A percentile compares a stretch with the other conserved stretches of the same genome.
phyloP scores from a whole-genome alignment of 352 stramenopile genomes.

The Globisporangium polare region DNA sequence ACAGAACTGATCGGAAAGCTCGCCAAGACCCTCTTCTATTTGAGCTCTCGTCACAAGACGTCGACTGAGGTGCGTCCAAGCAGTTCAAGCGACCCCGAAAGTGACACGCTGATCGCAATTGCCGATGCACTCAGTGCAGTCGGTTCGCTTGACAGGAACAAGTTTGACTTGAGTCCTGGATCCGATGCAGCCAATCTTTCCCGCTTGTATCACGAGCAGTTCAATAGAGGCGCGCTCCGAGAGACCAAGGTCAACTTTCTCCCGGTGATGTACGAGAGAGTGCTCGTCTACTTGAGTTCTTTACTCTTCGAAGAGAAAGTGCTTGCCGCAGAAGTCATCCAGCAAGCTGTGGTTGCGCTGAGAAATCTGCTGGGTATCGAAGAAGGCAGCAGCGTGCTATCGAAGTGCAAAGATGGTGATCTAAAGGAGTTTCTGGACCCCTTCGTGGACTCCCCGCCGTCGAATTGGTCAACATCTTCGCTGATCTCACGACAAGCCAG shows the following conservation, averaged over 20 bases:
- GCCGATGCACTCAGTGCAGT: constrained; percentile 65
- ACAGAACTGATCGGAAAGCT: constrained; percentile 32
- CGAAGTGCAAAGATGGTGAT: constrained; percentile 53
- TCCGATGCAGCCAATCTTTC: constrained; percentile 42
- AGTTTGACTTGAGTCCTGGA: constrained; percentile 61
- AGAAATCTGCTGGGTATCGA: constrained; percentile 45
- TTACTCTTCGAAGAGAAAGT: constrained; percentile 52
- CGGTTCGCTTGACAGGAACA: constrained; percentile 48
- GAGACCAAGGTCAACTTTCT: constrained; percentile 49
- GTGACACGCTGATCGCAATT: constrained; percentile 24
- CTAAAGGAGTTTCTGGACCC: constrained; percentile 54
- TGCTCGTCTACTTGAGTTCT: constrained; percentile 60
- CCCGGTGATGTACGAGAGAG: constrained; percentile 51
- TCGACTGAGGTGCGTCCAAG: neutral
- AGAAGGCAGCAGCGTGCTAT: constrained; percentile 28
- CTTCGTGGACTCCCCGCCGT: constrained; percentile 43
- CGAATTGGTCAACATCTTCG: constrained; percentile 48
- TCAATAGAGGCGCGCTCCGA: constrained; percentile 48
- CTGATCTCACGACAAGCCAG: neutral
- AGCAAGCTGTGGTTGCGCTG: constrained; percentile 40
- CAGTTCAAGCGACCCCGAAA: constrained; percentile 1
- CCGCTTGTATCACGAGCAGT: constrained; percentile 49
- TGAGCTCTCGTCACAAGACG: constrained; percentile 25
- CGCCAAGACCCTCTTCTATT: constrained; percentile 46
- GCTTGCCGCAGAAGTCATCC: constrained; percentile 30